Conservation (phyloP, 192 early-diverging fungal species). For the Backusella morwellensis region DNA sequence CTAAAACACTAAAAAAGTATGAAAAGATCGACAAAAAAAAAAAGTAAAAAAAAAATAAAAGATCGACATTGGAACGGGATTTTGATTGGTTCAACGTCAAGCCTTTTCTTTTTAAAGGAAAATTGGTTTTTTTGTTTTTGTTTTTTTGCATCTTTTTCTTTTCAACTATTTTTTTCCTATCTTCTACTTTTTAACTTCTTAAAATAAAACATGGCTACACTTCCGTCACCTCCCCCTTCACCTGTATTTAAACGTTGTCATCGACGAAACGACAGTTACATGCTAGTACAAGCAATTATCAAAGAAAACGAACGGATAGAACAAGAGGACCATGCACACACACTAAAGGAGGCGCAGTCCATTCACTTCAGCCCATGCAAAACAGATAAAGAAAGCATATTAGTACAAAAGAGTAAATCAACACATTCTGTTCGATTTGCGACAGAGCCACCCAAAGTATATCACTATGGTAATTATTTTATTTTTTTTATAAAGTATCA, state of each 20-base stretch:
- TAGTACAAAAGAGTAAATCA: not conserved
- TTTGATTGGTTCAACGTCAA: constrained; percentile 10
- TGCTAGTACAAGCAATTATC: constrained; percentile 3
- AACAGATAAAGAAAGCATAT: not conserved
- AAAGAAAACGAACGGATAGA: constrained; percentile 2
- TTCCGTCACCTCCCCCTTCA: constrained; percentile 12
- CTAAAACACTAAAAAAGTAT: not conserved
- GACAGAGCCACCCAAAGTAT: constrained; percentile 16
- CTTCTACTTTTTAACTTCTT: not conserved
- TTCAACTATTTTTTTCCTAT: not conserved
- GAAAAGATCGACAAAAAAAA: constrained; percentile 12
- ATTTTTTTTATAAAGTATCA: constrained; percentile 18
- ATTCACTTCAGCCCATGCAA: not conserved
- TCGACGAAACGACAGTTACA: constrained; percentile 3
- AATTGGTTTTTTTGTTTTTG: not conserved
- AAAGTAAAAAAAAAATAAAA: not conserved
- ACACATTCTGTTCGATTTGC: constrained; percentile 15
- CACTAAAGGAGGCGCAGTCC: not conserved
- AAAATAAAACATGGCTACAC: not conserved
- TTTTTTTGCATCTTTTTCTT: not conserved
- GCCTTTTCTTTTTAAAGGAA: not conserved
- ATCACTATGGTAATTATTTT: constrained; percentile 9
- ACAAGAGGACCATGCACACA: not conserved
- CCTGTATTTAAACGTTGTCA: constrained; percentile 6
- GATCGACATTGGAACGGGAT: not conserved